Base-by-base conservation (phyloP, 495 filamentous ascomycete genomes). In the Cryomyces antarcticus region DNA sequence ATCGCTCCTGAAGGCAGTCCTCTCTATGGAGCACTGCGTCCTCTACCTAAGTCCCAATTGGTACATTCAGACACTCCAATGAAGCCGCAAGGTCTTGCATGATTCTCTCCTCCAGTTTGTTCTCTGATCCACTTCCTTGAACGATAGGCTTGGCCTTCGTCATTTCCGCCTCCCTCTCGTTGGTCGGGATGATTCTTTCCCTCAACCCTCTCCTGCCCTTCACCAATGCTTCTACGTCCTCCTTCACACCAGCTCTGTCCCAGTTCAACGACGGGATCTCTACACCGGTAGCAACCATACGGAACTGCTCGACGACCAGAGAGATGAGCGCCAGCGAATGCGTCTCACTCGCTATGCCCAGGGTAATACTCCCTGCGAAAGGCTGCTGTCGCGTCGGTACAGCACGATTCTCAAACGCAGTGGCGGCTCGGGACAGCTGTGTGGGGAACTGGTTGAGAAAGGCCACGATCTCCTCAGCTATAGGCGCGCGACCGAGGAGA, bases 371-470 rank as follows among this genome's bases (percentile, higher is more conserved):
- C 57, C 62, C 30, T 53, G 42, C 10, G 56, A 45, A 6, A 65
- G 58, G 39, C 47, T 57, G 4, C 61, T 52, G n/a, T 57, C 46
- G 47, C 45, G 5, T 17, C 61, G 57, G 11, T 64, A 61, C 50
- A 4, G 62, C 58, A 5, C 71, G 65, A 0, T 63, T 57, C 44
- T 71, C 65, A 49, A 92, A 73, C 5, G 75, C 67, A 33, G 73
- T 69, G 4, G 72, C 62, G 9, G 73, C 72, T 4, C 77, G 69
- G 17, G 53, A 54, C 7, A 95, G 70, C 33, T 92, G 75, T 33
- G 71, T 69, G 27, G 79, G 75, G 52, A 89, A 93, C 52, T 81
- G 77, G 51, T 84, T 87, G 12, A 96, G 71, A 57, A 94, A 92
- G 38, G 75, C 73, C 2, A 80, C 72, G 24, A 95, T 75, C 50